Evolutionary conservation across 225 moss, liverwort and hornwort species (phyloP).

Genomic region (Asterella californica): DNA sequence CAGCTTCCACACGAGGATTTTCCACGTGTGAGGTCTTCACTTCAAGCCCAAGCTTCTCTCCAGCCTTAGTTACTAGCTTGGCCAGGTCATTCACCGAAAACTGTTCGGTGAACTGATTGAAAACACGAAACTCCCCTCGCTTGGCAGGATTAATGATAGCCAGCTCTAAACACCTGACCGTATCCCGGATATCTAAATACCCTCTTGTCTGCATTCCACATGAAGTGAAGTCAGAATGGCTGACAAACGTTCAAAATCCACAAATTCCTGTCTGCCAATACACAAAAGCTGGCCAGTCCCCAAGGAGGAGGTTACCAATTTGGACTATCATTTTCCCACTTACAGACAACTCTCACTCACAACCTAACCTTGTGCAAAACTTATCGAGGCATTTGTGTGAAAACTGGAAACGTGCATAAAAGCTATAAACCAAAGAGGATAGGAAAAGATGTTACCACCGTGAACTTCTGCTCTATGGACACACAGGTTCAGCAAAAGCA

Average conservation of each 20-base stretch:
- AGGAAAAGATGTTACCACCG: background rate
- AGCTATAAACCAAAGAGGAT: background rate
- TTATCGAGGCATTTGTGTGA: background rate
- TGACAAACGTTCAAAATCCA: background rate
- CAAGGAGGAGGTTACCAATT: background rate
- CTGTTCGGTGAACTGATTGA: conserved; percentile 96
- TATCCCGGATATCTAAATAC: conserved; percentile 90
- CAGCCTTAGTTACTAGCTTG: conserved; percentile 70
- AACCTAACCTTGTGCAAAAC: background rate
- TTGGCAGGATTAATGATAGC: conserved; percentile 86
- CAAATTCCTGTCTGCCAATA: too few relatives aligned
- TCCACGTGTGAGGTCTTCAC: conserved; percentile 68
- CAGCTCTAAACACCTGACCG: conserved; percentile 87
- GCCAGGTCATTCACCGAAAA: conserved; percentile 96
- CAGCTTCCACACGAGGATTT: conserved; percentile 86
- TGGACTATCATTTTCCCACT: background rate
- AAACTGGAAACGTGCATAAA: background rate
- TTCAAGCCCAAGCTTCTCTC: conserved; percentile 71
- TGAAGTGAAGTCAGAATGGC: background rate
- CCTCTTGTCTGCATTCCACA: conserved; percentile 69
- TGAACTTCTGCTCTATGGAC: background rate
- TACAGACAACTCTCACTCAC: background rate
- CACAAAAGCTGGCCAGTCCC: too few relatives aligned
- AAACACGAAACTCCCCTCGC: conserved; percentile 81
- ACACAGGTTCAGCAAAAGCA: background rate